Evolutionary conservation across 805 yeast species (phyloP), one percentile per base, ranked within the genome.

Genomic region (Wickerhamomyces strasburgensis): DNA sequence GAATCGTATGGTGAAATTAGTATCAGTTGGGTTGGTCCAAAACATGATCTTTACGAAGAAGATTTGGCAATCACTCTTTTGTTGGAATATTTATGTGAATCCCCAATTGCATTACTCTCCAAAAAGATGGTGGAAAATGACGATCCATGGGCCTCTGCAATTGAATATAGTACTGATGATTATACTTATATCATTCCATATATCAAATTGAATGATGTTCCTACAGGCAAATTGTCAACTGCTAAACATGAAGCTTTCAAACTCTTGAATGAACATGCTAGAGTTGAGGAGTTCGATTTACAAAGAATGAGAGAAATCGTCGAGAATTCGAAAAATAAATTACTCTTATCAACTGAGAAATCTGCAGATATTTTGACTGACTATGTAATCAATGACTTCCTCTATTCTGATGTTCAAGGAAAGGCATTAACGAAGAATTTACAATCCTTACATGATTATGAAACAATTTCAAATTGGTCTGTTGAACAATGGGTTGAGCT

Each of bases 11-110:
- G 96, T 26, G 93, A 85, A 50, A 52, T 86, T 1, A 52, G 71
- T 14, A 60, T 93, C 18, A 66, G 84, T 3, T 89, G 95, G 90
- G 69, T 85, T 34, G 97, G 97, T 6, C 95, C 95, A 7, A 62
- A 67, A 11, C 73, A 72, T 27, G 54, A 60, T 8, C 75, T 81
- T 29, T 54, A 66, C 11, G 53, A 78, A 15, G 64, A 63, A 6
- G 78, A 76, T 54, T 67, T 80, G 28, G 97, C 96, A 0, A 57
- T 87, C 15, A 83, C 84, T 33, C 68, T 83, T 34, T 47, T 93
- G 13, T 73, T 87, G 14, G 70, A 74, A 19, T 93, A 90, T 56
- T 70, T 90, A 36, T 77, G 94, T 5, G 83, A 79, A 33, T 75
- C 83, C 3, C 78, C 95, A 0, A 75, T 86, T 31, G 84, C 97